Evolutionary conservation across 2,329 filamentous ascomycete species (phyloP), one percentile per base, ranked within the genome.

Genomic region (Alternaria arborescens): DNA sequence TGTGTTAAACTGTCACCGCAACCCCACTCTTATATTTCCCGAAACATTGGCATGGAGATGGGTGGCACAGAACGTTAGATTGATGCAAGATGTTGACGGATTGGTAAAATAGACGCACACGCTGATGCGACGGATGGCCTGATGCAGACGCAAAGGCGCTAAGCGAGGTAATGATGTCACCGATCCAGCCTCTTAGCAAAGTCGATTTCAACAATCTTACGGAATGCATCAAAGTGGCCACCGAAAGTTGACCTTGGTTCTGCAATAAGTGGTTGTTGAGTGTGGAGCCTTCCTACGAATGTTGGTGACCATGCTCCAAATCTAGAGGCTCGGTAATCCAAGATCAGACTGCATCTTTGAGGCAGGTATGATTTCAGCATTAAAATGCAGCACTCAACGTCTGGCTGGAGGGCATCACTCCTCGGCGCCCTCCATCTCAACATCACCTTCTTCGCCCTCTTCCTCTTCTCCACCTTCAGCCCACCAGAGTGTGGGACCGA

Each of bases 401-500:
- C 11, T 8, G n/a, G 10, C n/a, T 7, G 8, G 28, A 14, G 5
- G 14, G 8, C 0, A 5, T 67, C 59, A 71, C 42, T 72, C 65
- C 53, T 70, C 66, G 7, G 53, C 66, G 2, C 56, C 73, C 5
- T 71, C 70, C 71, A 75, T 75, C 10, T 72, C 68, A 14, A 68
- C 66, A 53, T 74, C 70, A 36, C 67, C 65, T 38, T 74, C 71
- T 12, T 73, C 70, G 8, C 69, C 67, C 41, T 70, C 68, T 12
- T 73, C 70, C 10, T 71, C 67, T 38, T 70, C 68, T 12, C 73
- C 71, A 8, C 69, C 67, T 34, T 70, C 68, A 1, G 74, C 71
- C 82, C 82, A 84, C 82, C 82, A 84, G 5, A 83, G 59, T 24
- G 77, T 79, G 4, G 82, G 82, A 0, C 82, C 82, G n/a, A 83